These are phyloP conservation scores for Cercospora sp. DNA, from an alignment of 2,329 filamentous ascomycete genomes.

Conservation along the genomic window DNA sequence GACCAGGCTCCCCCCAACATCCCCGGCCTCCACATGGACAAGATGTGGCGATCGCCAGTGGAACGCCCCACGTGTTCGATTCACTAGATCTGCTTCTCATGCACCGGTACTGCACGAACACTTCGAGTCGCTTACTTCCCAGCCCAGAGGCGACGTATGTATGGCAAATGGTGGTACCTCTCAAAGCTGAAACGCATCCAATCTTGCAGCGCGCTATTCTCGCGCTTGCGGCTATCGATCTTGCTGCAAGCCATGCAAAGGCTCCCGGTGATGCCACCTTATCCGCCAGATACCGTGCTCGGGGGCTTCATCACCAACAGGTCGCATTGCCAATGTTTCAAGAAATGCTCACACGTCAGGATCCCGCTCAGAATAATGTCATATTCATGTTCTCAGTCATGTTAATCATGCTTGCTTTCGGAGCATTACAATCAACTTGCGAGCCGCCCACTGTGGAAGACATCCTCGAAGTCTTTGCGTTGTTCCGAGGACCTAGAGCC, in stretches of 20 bases:
- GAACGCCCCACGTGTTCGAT: slow-evolving; percentile 24
- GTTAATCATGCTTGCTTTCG: slow-evolving; percentile 32
- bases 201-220: slow-evolving; percentile 8
- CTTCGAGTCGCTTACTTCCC: slow-evolving; percentile 27
- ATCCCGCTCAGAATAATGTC: slow-evolving; percentile 20
- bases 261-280: background rate
- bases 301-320: slow-evolving; percentile 35
- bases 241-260: slow-evolving; percentile 11
- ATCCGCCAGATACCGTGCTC: slow-evolving; percentile 27
- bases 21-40: background rate
- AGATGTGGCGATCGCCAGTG: background rate
- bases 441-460: slow-evolving; percentile 28
- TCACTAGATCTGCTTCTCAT: slow-evolving; percentile 32
- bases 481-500: slow-evolving; percentile 29
- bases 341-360: slow-evolving; percentile 20
- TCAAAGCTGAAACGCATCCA: slow-evolving; percentile 8
- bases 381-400: slow-evolving; percentile 33
- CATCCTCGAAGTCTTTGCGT: slow-evolving; percentile 31
- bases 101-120: slow-evolving; percentile 34
- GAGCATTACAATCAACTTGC: slow-evolving; percentile 27
- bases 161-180: slow-evolving; percentile 27
- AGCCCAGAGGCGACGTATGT: slow-evolving; percentile 24
- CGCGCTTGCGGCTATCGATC: slow-evolving; percentile 5
- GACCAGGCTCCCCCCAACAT: background rate
- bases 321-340: slow-evolving; percentile 31